Conservation (phyloP, 768 basidiomycete genomes). For the Termitomyces sp. region DNA sequence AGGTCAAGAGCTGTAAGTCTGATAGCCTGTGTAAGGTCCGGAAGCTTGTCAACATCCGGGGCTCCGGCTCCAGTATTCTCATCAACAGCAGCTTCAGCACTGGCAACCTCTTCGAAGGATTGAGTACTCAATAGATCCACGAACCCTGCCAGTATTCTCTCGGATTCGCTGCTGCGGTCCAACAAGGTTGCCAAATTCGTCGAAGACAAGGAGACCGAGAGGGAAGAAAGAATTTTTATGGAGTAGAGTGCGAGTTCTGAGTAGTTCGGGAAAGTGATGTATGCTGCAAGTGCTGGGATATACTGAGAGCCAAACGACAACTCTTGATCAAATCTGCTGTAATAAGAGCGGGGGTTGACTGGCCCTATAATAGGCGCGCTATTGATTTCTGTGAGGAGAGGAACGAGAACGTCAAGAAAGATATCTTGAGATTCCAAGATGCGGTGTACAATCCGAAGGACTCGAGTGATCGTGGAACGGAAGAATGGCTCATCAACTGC, state of each 20-base stretch:
- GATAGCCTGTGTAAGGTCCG: conserved; percentile 59
- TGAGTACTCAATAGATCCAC: conserved; percentile 59
- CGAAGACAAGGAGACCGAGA: conserved; percentile 64
- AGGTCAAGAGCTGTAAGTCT: conserved; percentile 76
- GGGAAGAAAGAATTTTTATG: conserved; percentile 64
- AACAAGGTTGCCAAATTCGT: conserved; percentile 74
- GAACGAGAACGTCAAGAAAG: conserved; percentile 85
- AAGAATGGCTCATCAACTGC: conserved; percentile 69
- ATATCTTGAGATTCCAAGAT: conserved; percentile 82
- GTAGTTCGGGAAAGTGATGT: conserved; percentile 66
- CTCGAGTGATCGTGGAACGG: conserved; percentile 68
- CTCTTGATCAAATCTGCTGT: conserved; percentile 69
- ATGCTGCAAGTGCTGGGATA: conserved; percentile 78
- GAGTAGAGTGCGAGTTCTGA: conserved; percentile 71
- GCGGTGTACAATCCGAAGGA: conserved; percentile 76
- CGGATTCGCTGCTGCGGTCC: conserved; percentile 75
- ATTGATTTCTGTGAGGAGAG: conserved; percentile 63
- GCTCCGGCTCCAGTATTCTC: conserved; percentile 72
- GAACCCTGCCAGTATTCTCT: conserved; percentile 81
- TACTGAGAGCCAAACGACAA: conserved; percentile 63
- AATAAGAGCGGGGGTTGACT: conserved; percentile 60
- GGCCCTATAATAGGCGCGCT: conserved; percentile 47
- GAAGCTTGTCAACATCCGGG: conserved; percentile 40
- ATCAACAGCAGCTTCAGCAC: conserved; percentile 54
- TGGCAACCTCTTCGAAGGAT: conserved; percentile 52